Conservation (phyloP, 176 grass and related monocot species). For the maize (Zea mays) region DNA sequence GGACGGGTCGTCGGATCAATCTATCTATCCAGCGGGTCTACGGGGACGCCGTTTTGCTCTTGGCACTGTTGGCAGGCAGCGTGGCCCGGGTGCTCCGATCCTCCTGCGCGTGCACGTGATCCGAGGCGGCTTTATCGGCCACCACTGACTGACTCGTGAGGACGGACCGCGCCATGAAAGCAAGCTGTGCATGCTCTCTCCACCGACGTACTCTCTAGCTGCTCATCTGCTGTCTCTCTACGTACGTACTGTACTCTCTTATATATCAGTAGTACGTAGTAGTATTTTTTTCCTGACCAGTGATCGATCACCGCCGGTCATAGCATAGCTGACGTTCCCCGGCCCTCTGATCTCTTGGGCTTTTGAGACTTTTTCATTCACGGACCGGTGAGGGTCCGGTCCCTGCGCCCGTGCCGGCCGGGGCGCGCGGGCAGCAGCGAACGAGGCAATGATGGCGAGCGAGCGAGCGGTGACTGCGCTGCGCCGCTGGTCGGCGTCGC, state of each 20-base stretch:
- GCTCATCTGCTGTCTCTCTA: too few relatives aligned
- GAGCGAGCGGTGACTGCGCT: background rate
- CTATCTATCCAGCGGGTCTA: too few relatives aligned
- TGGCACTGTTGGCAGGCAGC: background rate
- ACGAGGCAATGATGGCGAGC: background rate
- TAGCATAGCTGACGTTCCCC: background rate
- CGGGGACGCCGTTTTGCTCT: background rate
- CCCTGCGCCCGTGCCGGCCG: background rate
- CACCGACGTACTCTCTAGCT: too few relatives aligned
- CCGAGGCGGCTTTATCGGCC: conserved; percentile 12
- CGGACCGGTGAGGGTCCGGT: background rate
- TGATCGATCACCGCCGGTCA: too few relatives aligned
- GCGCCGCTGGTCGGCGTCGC: background rate
- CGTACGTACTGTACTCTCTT: too few relatives aligned
- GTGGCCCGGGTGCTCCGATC: background rate
- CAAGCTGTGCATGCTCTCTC: background rate
- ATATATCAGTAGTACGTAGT: too few relatives aligned
- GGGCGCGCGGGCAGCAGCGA: background rate
- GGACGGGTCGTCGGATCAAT: too few relatives aligned
- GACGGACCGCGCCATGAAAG: background rate
- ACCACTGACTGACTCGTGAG: background rate
- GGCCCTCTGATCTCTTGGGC: background rate
- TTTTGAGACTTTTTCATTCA: background rate
- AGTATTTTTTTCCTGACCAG: too few relatives aligned
- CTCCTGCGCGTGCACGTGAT: conserved; percentile 20